These are phyloP conservation scores for Mycogone perniciosa DNA, from an alignment of 2,329 filamentous ascomycete genomes.

Conservation along the genomic window DNA sequence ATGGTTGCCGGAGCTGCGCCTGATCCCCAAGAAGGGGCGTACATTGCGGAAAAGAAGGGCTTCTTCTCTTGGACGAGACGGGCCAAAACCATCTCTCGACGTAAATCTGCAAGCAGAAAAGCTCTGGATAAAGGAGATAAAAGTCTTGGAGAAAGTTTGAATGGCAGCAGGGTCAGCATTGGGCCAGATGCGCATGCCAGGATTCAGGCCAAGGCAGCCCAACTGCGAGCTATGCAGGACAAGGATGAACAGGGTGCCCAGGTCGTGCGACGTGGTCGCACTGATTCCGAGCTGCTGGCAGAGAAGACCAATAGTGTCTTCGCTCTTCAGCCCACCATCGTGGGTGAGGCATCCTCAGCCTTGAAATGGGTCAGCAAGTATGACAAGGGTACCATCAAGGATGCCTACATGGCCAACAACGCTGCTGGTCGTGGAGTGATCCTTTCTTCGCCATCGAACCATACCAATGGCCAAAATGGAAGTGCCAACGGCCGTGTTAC, in stretches of 20 bases:
- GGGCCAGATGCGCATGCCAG: slow-evolving; percentile 86
- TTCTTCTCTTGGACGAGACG: slow-evolving; percentile 82
- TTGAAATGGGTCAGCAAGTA: slow-evolving; percentile 97
- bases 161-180: slow-evolving; percentile 72
- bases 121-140: slow-evolving; percentile 41
- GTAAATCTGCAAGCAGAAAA: slow-evolving; percentile 64
- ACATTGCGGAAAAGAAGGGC: slow-evolving; percentile 92
- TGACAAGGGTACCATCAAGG: slow-evolving; percentile 79
- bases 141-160: slow-evolving; percentile 34
- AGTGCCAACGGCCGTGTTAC: slow-evolving; percentile 19
- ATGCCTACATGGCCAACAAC: slow-evolving; percentile 74
- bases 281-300: slow-evolving; percentile 49
- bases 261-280: slow-evolving; percentile 44
- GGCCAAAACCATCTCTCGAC: slow-evolving; percentile 55
- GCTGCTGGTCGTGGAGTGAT: slow-evolving; percentile 61
- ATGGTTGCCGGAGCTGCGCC: slow-evolving; percentile 89
- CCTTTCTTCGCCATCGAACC: slow-evolving; percentile 30
- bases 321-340: slow-evolving; percentile 76
- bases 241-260: slow-evolving; percentile 44
- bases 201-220: slow-evolving; percentile 84
- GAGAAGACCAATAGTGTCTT: slow-evolving; percentile 85
- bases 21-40: slow-evolving; percentile 76
- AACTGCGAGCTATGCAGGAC: slow-evolving; percentile 67
- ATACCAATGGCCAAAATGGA: slow-evolving; percentile 20
- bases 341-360: slow-evolving; percentile 82